A percentile compares a stretch with the other conserved stretches of the same genome.
These are phyloP conservation scores for Maudiozyma turicensis DNA, from an alignment of 805 yeast species.

Conservation along the genomic window DNA sequence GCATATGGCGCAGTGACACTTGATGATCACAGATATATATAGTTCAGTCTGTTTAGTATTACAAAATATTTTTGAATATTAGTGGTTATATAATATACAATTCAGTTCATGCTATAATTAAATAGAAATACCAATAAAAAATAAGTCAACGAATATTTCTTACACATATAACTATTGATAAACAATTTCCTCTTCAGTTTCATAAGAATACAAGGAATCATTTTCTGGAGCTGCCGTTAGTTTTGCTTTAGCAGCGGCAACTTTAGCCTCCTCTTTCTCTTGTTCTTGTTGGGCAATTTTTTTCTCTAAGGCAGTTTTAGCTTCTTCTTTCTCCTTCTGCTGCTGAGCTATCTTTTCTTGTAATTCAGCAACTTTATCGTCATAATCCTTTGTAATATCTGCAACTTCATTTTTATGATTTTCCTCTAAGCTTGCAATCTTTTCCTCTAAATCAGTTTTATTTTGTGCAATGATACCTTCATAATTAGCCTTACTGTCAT, in stretches of 20 bases:
- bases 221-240: constrained; percentile 3
- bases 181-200: constrained; percentile 50
- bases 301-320: not conserved
- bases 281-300: constrained; percentile 24
- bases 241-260: constrained; percentile 1
- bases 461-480: constrained; percentile 18
- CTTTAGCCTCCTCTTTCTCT: constrained; percentile 7
- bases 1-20: too few species aligned
- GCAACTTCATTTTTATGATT: constrained; percentile 18
- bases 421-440: constrained; percentile 10
- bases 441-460: constrained; percentile 16
- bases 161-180: constrained; percentile 1
- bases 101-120: not conserved
- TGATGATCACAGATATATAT: too few species aligned
- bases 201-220: constrained; percentile 5
- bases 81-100: not conserved
- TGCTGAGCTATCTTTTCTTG: constrained; percentile 36
- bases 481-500: constrained; percentile 19
- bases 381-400: constrained; percentile 13
- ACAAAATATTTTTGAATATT: not conserved
- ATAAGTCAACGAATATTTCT: not conserved
- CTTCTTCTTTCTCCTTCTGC: constrained; percentile 8
- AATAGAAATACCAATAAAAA: not conserved
- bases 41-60: not conserved
- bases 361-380: constrained; percentile 9